Conservation (phyloP, 176 grass and related monocot genomes). For the Echinochloa phyllopogon region DNA sequence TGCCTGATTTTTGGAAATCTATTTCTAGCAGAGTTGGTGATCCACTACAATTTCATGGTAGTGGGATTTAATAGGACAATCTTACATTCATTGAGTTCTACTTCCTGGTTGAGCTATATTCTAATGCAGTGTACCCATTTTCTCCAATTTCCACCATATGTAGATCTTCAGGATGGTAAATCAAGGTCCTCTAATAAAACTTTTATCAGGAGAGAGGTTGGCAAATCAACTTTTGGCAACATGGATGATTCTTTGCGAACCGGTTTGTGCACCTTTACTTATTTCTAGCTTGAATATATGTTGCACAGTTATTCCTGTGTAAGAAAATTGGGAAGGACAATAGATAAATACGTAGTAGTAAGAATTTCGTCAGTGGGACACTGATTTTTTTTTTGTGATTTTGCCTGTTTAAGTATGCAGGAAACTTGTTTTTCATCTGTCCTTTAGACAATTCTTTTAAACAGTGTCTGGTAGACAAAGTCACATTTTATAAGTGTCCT, state of each 20-base stretch:
- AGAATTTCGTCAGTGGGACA: neutral
- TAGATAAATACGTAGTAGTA: constrained; percentile 6
- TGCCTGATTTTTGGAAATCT: constrained; percentile 30
- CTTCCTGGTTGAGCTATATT: constrained; percentile 27
- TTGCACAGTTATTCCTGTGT: constrained; percentile 8
- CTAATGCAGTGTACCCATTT: constrained; percentile 25
- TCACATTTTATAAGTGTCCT: neutral
- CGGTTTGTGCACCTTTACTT: constrained; percentile 45
- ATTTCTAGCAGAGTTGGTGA: constrained; percentile 13
- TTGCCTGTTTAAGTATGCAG: neutral
- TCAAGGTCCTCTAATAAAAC: constrained; percentile 9
- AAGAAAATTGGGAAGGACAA: constrained; percentile 28
- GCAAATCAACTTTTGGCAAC: constrained; percentile 35
- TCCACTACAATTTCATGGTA: constrained; percentile 42
- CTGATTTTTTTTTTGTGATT: neutral
- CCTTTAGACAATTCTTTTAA: neutral
- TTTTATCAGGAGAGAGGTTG: constrained; percentile 40
- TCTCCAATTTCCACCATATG: neutral
- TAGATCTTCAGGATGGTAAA: constrained; percentile 45
- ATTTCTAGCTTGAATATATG: constrained; percentile 19
- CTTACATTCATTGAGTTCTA: neutral
- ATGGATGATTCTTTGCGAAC: constrained; percentile 49
- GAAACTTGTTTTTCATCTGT: neutral
- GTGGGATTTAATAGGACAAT: constrained; percentile 1
- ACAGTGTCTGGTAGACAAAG: neutral